These are phyloP conservation scores for Trichoderma polysporum DNA, from an alignment of 2,329 filamentous ascomycete genomes.

Conservation along the genomic window DNA sequence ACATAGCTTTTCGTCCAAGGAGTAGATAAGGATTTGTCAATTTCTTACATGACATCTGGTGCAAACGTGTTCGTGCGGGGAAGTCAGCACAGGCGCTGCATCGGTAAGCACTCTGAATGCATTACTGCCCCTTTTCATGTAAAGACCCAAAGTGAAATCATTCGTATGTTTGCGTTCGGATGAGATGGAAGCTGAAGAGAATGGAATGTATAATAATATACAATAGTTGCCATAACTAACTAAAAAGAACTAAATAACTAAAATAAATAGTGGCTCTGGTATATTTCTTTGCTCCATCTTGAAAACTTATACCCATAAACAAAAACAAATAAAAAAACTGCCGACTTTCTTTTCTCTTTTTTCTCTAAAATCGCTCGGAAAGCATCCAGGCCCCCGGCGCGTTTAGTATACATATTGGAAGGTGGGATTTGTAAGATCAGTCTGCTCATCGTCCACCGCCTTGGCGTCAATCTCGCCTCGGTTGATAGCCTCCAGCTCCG, in stretches of 20 bases:
- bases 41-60: background rate
- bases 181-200: background rate
- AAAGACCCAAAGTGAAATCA: background rate
- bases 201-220: conserved; percentile 3
- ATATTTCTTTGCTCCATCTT: background rate
- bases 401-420: conserved; percentile 28
- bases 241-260: background rate
- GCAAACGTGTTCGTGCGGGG: background rate
- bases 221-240: background rate
- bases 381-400: background rate
- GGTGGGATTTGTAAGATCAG: conserved; percentile 34
- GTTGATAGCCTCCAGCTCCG: conserved; percentile 32
- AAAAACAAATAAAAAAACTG: background rate
- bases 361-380: background rate
- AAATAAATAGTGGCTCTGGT: background rate
- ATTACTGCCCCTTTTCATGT: background rate
- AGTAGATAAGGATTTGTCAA: background rate
- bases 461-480: conserved; percentile 30
- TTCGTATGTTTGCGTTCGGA: background rate
- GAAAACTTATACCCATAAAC: background rate
- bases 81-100: background rate
- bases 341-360: background rate
- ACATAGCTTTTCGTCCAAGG: background rate
- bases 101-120: background rate
- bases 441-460: conserved; percentile 31